Base-by-base conservation (phyloP, 2,329 filamentous ascomycete genomes). In the Phyllosticta citriasiana region DNA sequence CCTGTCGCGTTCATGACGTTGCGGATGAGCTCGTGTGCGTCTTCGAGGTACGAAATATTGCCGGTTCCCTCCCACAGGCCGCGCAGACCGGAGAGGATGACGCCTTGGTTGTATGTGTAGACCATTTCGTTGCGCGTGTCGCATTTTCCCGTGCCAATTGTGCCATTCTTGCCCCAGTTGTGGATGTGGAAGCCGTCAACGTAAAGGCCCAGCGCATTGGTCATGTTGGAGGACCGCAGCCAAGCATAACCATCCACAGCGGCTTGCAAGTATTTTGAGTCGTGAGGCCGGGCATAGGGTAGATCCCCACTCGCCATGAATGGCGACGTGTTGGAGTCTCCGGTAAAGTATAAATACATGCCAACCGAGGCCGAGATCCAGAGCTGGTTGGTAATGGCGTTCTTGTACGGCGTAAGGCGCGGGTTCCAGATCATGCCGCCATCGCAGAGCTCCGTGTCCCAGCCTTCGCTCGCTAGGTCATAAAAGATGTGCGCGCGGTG, bases 31-130 rank as follows among this genome's bases (percentile, higher is more conserved):
- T 76, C 71, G 72, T 97, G 91, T 0, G 90, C 93, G 62, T 96
- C 91, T 22, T 82, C 74, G 0, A 97, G 79, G 70, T 91, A 97
- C 0, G 77, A 79, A 1, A 78, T 72, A n/a, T 85, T 82, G 12
- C 88, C 88, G 0, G 89, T 96, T 14, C 85, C 85, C 64, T 89
- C 82, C 84, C 88, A 97, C 0, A 97, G 80, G 1, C 87, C 88
- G 35, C 89, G 84, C 60, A 91, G 83, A 12, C 91, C 92, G 4
- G 89, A 91, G 24, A 97, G 82, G 1, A 97, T 69, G 3, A 97
- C 91, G 24, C 92, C 93, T 73, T 97, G 93, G 74, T 97, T 97
- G 77, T 97, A 97, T 0, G 91, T 95, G 74, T 92, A 96, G 8
- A 96, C 88, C 86, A 91, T 93, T 66, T 92, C 85, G 72, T 96